phyloP scores from a whole-genome alignment of 441 rosid species.

The Theobroma grandiflorum region DNA sequence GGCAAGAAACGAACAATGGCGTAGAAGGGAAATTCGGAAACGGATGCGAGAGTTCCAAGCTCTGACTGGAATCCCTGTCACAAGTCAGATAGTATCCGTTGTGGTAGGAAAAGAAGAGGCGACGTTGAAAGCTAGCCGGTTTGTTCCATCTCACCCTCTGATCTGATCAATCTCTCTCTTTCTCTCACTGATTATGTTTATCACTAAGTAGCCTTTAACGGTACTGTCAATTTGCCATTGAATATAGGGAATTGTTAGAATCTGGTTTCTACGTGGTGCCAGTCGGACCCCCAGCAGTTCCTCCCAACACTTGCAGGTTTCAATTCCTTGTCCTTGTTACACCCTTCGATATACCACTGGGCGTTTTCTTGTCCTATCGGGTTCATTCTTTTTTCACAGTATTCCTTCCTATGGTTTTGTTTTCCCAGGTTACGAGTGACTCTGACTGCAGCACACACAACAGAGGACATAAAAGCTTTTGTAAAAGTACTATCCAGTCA shows the following conservation, averaged over 20 bases:
- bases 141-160: conserved; percentile 16
- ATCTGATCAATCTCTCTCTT: not conserved
- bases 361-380: not conserved
- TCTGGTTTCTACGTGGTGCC: conserved; percentile 92
- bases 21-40: conserved; percentile 78
- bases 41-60: conserved; percentile 71
- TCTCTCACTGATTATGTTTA: not conserved
- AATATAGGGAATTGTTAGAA: conserved; percentile 64
- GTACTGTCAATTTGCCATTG: not conserved
- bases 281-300: conserved; percentile 89
- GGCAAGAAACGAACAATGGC: conserved; percentile 83
- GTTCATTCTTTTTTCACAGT: no score
- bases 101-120: conserved; percentile 61
- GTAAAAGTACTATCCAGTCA: conserved; percentile 55
- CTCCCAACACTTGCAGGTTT: conserved; percentile 89
- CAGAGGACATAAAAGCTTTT: conserved; percentile 76
- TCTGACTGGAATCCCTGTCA: conserved; percentile 71
- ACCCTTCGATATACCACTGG: not conserved
- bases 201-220: not conserved
- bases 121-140: conserved; percentile 66
- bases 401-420: not conserved
- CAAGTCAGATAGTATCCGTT: conserved; percentile 80
- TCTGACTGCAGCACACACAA: conserved; percentile 69
- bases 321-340: not conserved
- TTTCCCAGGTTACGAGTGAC: conserved; percentile 67